A percentile compares a stretch with the other conserved stretches of the same genome.
These are phyloP conservation scores for Pseudocercospora crystallina DNA, from an alignment of 2,329 filamentous ascomycete genomes.

Conservation along the genomic window DNA sequence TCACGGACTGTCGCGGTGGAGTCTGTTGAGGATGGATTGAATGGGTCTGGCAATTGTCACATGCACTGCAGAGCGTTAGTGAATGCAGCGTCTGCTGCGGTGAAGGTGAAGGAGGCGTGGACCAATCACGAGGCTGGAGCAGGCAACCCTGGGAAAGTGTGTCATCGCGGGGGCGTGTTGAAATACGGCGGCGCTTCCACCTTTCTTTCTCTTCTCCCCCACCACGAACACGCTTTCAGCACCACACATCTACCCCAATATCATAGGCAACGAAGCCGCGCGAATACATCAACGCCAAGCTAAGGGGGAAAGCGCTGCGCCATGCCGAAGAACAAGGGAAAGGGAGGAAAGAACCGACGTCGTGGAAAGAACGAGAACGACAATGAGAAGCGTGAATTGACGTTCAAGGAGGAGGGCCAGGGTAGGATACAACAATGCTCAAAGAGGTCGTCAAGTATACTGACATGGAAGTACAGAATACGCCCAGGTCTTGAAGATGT, in stretches of 20 bases:
- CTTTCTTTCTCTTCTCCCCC: background rate
- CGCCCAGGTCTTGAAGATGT: conserved; percentile 90
- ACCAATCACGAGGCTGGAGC: too few relatives aligned
- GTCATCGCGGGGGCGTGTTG: too few relatives aligned
- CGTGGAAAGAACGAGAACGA: conserved; percentile 85
- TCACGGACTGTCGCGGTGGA: too few relatives aligned
- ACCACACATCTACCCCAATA: too few relatives aligned
- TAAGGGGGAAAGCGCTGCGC: conserved; percentile 19
- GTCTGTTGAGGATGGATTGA: too few relatives aligned
- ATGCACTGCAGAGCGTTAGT: background rate
- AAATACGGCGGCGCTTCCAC: background rate
- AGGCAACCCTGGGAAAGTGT: too few relatives aligned
- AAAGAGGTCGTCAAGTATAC: background rate
- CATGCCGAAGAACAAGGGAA: conserved; percentile 99
- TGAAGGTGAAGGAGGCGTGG: too few relatives aligned
- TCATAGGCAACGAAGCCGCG: conserved; percentile 30
- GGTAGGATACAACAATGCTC: conserved; percentile 44
- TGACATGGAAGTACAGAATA: conserved; percentile 59
- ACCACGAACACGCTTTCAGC: too few relatives aligned
- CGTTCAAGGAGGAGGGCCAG: conserved; percentile 98
- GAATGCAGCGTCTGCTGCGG: too few relatives aligned
- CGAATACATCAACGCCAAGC: conserved; percentile 20
- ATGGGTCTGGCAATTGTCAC: background rate
- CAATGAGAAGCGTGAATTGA: conserved; percentile 97
- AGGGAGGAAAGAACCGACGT: conserved; percentile 97